Evolutionary conservation across 2,329 filamentous ascomycete species (phyloP).

Genomic region (Hortaea werneckii): DNA sequence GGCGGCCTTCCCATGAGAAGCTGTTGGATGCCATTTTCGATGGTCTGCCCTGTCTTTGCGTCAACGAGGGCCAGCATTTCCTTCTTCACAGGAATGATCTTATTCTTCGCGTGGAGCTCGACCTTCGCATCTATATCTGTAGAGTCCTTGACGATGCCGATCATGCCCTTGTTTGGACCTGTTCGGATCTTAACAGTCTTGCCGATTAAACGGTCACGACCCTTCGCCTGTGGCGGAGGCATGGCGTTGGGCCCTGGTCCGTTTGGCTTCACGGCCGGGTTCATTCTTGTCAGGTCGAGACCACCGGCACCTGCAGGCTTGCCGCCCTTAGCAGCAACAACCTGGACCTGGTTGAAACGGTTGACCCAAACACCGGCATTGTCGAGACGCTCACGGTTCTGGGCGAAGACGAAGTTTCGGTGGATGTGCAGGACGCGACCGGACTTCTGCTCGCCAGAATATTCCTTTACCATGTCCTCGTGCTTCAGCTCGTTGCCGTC

Average conservation of each 20-base stretch:
- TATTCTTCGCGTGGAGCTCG: conserved; percentile 89
- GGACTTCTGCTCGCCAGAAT: conserved; percentile 70
- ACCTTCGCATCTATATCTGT: conserved; percentile 79
- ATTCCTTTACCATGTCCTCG: conserved; percentile 88
- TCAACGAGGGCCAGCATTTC: conserved; percentile 79
- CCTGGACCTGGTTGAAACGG: conserved; percentile 74
- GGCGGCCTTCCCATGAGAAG: conserved; percentile 25
- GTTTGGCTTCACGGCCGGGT: conserved; percentile 65
- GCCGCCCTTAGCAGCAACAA: conserved; percentile 88
- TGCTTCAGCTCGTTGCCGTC: conserved; percentile 86
- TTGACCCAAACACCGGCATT: conserved; percentile 87
- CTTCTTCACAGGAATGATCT: conserved; percentile 76
- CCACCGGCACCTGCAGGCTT: conserved; percentile 55
- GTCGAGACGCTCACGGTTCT: conserved; percentile 73
- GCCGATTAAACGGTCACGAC: conserved; percentile 74
- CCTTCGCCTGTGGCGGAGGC: conserved; percentile 62
- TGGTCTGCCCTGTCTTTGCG: conserved; percentile 61
- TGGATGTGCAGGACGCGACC: conserved; percentile 92
- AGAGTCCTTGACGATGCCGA: conserved; percentile 93
- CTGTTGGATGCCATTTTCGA: conserved; percentile 47
- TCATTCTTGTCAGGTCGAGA: conserved; percentile 82
- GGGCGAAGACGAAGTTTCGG: conserved; percentile 81
- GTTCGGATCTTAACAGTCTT: conserved; percentile 84
- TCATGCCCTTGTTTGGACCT: conserved; percentile 81
- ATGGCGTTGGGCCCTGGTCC: conserved; percentile 44